phyloP scores from a whole-genome alignment of 208 protist genomes.

The Pavlovales sp. region DNA sequence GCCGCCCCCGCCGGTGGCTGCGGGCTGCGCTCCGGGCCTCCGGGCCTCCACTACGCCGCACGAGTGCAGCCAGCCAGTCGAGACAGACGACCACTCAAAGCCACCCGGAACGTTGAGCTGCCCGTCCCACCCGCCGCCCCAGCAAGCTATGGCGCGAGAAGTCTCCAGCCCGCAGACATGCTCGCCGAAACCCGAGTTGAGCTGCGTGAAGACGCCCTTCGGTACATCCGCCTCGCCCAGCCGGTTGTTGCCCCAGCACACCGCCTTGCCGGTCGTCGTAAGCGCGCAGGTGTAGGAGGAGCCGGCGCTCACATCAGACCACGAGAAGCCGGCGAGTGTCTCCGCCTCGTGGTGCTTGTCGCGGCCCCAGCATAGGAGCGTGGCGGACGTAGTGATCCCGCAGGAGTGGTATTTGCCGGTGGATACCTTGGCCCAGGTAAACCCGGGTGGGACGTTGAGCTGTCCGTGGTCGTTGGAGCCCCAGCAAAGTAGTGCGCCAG shows the following conservation, averaged over 20 bases:
- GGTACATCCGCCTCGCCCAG: not conserved
- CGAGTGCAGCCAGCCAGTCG: not conserved
- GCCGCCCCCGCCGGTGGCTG: too few relatives aligned
- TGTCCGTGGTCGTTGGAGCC: not conserved
- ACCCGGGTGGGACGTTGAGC: not conserved
- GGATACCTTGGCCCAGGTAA: not conserved
- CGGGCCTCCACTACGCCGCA: not conserved
- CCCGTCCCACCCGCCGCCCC: not conserved
- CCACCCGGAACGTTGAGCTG: not conserved
- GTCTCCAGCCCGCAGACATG: not conserved
- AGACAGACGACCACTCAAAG: not conserved
- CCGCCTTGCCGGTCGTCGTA: not conserved
- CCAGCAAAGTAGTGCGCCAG: not conserved
- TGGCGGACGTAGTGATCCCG: not conserved
- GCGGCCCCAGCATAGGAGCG: not conserved
- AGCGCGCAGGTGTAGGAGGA: not conserved
- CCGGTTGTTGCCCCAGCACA: not conserved
- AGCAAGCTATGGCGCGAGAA: not conserved
- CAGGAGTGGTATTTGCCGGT: not conserved
- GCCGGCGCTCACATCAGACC: not conserved
- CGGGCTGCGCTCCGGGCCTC: too few relatives aligned
- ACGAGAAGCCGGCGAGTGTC: not conserved
- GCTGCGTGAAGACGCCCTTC: not conserved
- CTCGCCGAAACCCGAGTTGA: not conserved
- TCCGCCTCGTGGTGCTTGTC: not conserved